Conservation (phyloP, 2,329 filamentous ascomycete species). For the Pseudogymnoascus destructans region DNA sequence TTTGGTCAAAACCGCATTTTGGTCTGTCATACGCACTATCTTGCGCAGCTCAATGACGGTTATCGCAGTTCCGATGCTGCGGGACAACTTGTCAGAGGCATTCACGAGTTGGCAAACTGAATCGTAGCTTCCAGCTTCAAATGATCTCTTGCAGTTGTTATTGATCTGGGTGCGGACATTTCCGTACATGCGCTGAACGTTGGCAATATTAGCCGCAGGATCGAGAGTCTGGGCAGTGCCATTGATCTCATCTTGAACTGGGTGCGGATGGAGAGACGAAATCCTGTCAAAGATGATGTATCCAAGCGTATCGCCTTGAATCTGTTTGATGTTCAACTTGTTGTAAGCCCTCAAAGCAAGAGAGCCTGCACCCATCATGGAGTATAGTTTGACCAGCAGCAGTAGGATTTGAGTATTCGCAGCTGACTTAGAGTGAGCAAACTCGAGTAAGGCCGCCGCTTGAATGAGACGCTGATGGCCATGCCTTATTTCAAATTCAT, state of each 20-base stretch:
- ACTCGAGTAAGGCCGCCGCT: slow-evolving; percentile 25
- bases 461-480: slow-evolving; percentile 20
- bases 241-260: slow-evolving; percentile 12
- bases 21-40: slow-evolving; percentile 20
- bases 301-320: slow-evolving; percentile 30
- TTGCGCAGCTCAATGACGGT: slow-evolving; percentile 22
- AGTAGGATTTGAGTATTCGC: slow-evolving; percentile 30
- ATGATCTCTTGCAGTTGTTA: slow-evolving; percentile 23
- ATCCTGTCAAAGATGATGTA: slow-evolving; percentile 29
- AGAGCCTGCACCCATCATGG: slow-evolving; percentile 27
- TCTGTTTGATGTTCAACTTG: slow-evolving; percentile 28
- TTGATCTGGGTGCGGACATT: slow-evolving; percentile 19
- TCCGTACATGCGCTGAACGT: slow-evolving; percentile 22
- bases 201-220: slow-evolving; percentile 20
- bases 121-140: slow-evolving; percentile 25
- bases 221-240: slow-evolving; percentile 15
- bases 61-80: slow-evolving; percentile 19
- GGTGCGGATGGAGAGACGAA: slow-evolving; percentile 28
- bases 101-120: slow-evolving; percentile 25
- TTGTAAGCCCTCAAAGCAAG: slow-evolving; percentile 28
- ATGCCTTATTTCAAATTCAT: slow-evolving; percentile 12
- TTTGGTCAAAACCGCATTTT: slow-evolving; percentile 11
- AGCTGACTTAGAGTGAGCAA: slow-evolving; percentile 25
- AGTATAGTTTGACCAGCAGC: slow-evolving; percentile 28
- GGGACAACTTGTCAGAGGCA: slow-evolving; percentile 19